These are phyloP conservation scores for Cutaneotrichosporon cutaneum DNA, from an alignment of 1,284 basidiomycete genomes.

Conservation along the genomic window DNA sequence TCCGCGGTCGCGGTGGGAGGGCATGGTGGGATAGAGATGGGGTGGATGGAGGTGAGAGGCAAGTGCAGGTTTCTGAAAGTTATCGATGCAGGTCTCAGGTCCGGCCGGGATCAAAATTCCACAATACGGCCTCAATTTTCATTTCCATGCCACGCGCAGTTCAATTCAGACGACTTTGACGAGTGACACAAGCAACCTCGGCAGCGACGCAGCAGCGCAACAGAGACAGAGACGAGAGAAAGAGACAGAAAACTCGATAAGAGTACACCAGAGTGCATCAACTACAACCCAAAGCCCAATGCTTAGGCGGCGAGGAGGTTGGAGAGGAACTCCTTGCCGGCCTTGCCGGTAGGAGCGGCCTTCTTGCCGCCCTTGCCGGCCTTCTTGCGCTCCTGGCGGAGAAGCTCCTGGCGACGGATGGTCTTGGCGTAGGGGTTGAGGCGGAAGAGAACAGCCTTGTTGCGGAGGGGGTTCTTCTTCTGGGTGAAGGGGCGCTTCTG, in stretches of 20 bases:
- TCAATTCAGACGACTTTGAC: background rate
- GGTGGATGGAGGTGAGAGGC: background rate
- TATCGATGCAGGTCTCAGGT: background rate
- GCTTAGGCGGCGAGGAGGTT: constrained; percentile 80
- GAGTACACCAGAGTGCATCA: constrained; percentile 19
- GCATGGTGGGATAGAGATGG: constrained; percentile 15
- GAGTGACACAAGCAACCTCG: background rate
- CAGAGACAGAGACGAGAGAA: background rate
- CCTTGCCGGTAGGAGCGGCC: constrained; percentile 55
- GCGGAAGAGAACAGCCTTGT: constrained; percentile 95
- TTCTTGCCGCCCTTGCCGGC: constrained; percentile 52
- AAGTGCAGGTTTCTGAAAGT: constrained; percentile 6
- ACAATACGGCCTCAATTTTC: background rate
- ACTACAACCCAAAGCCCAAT: constrained; percentile 20
- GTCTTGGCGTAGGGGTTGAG: constrained; percentile 99
- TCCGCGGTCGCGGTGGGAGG: constrained; percentile 15
- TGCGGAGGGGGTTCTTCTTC: constrained; percentile 98
- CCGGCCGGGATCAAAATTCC: constrained; percentile 17
- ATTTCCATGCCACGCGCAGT: background rate
- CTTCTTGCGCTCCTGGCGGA: constrained; percentile 51
- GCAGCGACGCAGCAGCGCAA: background rate
- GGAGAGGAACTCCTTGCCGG: constrained; percentile 81
- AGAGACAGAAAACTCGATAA: background rate
- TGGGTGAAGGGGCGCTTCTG: constrained; percentile 81
- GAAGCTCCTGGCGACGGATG: constrained; percentile 77